A percentile compares a stretch with the other conserved stretches of the same genome.
These are phyloP conservation scores for Aureobasidium sp. DNA, from an alignment of 2,329 filamentous ascomycete species.

Conservation along the genomic window DNA sequence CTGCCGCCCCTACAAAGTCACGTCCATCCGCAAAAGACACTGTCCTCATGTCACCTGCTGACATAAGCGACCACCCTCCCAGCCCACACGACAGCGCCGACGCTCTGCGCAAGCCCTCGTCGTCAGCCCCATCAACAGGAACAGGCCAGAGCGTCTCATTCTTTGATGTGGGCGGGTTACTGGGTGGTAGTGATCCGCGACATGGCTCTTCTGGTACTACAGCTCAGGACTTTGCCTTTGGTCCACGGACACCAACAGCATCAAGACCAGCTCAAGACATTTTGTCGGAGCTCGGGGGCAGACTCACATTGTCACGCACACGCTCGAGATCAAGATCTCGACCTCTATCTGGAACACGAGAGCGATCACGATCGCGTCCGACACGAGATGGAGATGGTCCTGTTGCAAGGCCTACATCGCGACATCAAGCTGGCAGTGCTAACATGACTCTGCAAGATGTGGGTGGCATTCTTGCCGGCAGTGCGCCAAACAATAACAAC, in stretches of 20 bases:
- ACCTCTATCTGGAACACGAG: neutral
- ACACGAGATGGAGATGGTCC: neutral
- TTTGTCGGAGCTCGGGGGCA: neutral
- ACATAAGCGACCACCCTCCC: neutral
- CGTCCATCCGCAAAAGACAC: neutral
- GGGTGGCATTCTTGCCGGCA: neutral
- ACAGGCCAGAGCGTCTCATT: constrained; percentile 49
- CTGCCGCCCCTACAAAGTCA: constrained; percentile 29
- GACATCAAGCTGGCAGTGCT: neutral
- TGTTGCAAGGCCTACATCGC: neutral
- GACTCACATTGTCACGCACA: neutral
- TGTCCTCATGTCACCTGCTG: neutral
- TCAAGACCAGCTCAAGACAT: constrained; percentile 18
- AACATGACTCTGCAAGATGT: neutral
- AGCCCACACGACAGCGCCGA: constrained; percentile 17
- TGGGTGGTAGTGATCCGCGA: constrained; percentile 61
- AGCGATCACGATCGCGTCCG: constrained; percentile 1
- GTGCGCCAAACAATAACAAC: neutral
- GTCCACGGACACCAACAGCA: neutral
- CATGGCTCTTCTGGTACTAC: constrained; percentile 28
- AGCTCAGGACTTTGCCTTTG: constrained; percentile 36
- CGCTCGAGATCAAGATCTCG: too few species aligned
- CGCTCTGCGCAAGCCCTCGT: neutral
- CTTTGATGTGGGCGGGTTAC: constrained; percentile 74
- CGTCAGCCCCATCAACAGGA: constrained; percentile 19